phyloP scores from a whole-genome alignment of 495 filamentous ascomycete genomes.

The Talaromyces borbonicus region DNA sequence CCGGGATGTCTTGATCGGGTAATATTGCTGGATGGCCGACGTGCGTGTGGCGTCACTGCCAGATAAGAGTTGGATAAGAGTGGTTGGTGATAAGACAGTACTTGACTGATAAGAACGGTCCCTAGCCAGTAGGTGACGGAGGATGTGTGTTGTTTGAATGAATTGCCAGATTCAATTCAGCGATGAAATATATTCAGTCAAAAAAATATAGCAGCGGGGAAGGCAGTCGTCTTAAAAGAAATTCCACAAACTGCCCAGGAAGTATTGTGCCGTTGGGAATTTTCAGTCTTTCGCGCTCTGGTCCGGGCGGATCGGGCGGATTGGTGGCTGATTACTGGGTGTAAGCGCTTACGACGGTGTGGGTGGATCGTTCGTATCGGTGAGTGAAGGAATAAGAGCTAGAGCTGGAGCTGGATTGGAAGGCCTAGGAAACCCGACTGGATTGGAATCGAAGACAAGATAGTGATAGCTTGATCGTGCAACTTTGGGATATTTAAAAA shows the following conservation, averaged over 20 bases:
- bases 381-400: background rate
- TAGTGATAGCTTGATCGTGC: background rate
- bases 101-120: background rate
- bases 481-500: too few relatives aligned
- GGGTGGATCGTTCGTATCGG: background rate
- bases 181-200: background rate
- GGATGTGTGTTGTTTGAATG: too few relatives aligned
- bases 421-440: background rate
- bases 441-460: background rate
- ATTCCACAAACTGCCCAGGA: too few relatives aligned
- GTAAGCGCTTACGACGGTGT: slow-evolving; percentile 1
- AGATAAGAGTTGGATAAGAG: background rate
- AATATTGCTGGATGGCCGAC: slow-evolving; percentile 1
- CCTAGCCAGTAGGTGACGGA: slow-evolving; percentile 1
- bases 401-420: too few relatives aligned
- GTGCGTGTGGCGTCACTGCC: background rate
- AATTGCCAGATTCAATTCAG: too few relatives aligned
- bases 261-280: too few relatives aligned
- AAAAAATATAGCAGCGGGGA: background rate
- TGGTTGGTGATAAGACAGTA: background rate
- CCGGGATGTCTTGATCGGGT: slow-evolving; percentile 1
- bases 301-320: slow-evolving; percentile 1
- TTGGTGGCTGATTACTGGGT: background rate
- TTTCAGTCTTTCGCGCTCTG: background rate
- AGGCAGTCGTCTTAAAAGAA: background rate